Evolutionary conservation across 2,329 filamentous ascomycete species (phyloP).

Genomic region (Xylaria sp.): DNA sequence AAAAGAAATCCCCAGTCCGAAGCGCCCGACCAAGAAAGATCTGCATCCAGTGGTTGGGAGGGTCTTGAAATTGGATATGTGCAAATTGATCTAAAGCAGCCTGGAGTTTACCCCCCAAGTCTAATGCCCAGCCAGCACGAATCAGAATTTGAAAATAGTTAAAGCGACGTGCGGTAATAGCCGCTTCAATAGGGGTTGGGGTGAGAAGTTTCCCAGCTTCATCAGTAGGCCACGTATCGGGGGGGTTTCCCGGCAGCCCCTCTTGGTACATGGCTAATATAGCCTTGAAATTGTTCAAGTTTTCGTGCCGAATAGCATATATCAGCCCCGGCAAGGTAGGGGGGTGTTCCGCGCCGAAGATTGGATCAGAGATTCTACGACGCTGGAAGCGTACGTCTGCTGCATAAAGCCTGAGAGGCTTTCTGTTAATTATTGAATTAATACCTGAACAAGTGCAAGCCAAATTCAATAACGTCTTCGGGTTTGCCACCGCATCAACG

Average conservation of each 20-base stretch:
- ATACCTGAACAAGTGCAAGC: neutral
- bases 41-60: too few species aligned
- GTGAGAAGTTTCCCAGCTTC: neutral
- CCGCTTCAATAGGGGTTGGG: neutral
- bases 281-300: neutral
- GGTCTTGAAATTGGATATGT: too few species aligned
- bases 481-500: neutral
- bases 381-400: neutral
- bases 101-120: too few species aligned
- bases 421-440: neutral
- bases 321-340: neutral
- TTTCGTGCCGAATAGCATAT: neutral
- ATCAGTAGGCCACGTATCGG: neutral
- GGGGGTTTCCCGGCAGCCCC: neutral
- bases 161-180: neutral
- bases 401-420: neutral
- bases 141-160: neutral
- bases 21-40: too few species aligned
- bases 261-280: neutral
- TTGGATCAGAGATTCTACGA: neutral
- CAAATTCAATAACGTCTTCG: neutral
- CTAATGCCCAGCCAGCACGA: neutral
- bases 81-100: too few species aligned
- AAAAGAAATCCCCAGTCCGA: too few species aligned
- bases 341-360: neutral